Evolutionary conservation across 2,329 filamentous ascomycete species (phyloP).

Genomic region (Pseudovirgaria hyperparasitica): DNA sequence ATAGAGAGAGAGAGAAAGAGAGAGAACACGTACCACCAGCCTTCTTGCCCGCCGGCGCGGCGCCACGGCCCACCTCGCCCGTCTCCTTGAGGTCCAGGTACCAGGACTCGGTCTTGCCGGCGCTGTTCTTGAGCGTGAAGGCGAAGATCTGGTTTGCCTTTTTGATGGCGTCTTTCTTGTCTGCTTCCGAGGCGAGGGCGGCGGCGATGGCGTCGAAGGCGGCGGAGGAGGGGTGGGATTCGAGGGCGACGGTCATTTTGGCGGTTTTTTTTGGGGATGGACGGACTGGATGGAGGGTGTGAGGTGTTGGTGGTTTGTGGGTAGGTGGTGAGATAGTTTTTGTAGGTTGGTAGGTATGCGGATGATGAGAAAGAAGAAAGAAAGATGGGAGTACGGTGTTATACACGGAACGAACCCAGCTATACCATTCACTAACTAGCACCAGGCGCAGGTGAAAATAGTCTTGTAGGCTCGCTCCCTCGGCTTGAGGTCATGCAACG

Average conservation of each 20-base stretch:
- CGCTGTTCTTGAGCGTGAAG: conserved; percentile 82
- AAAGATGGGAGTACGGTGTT: not conserved
- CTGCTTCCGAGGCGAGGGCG: conserved; percentile 54
- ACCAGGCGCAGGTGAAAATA: not conserved
- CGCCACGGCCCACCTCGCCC: conserved; percentile 67
- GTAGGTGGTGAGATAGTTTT: conserved; percentile 1
- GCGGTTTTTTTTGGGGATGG: too few species aligned
- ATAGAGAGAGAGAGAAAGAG: too few species aligned
- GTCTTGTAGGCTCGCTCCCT: not conserved
- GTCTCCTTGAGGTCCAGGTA: conserved; percentile 90
- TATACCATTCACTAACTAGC: not conserved
- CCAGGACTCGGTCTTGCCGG: conserved; percentile 74
- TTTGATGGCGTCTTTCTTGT: conserved; percentile 80
- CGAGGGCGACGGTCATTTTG: conserved; percentile 8
- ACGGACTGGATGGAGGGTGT: conserved; percentile 1
- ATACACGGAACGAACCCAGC: not conserved
- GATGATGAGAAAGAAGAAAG: not conserved
- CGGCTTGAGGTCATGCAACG: not conserved
- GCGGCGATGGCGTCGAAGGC: conserved; percentile 82
- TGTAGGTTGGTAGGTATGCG: not conserved
- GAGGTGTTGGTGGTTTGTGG: conserved; percentile 1
- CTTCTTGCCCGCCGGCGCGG: conserved; percentile 56
- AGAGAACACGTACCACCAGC: conserved; percentile 60
- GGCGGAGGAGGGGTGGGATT: conserved; percentile 72
- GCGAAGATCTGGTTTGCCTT: conserved; percentile 77